phyloP scores from a whole-genome alignment of 352 stramenopile genomes.

The Globisporangium abappressorium region DNA sequence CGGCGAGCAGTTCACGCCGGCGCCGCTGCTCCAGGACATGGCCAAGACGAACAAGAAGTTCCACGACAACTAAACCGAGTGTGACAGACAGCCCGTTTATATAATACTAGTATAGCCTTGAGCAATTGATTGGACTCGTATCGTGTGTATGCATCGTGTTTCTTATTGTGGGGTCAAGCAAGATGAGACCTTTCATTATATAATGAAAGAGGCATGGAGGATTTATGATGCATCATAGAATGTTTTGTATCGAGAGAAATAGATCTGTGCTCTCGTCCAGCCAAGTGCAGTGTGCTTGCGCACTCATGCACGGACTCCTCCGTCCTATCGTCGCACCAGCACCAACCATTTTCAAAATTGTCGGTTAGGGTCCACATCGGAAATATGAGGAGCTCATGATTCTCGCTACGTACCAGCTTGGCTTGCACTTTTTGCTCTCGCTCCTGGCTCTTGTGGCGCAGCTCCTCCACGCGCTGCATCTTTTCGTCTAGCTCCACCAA shows the following conservation, averaged over 20 bases:
- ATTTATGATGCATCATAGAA: background rate
- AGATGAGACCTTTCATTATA: background rate
- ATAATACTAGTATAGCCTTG: slow-evolving; percentile 13
- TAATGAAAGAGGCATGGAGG: slow-evolving; percentile 1
- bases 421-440: slow-evolving; percentile 57
- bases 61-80: slow-evolving; percentile 66
- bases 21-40: slow-evolving; percentile 96
- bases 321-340: background rate
- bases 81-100: background rate
- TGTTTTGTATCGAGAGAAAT: background rate
- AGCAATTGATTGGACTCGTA: slow-evolving; percentile 1
- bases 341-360: background rate
- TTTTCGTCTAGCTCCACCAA: slow-evolving; percentile 73
- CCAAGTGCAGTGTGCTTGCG: background rate
- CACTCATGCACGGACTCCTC: slow-evolving; percentile 9
- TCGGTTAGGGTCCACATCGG: background rate
- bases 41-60: slow-evolving; percentile 98
- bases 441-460: slow-evolving; percentile 63
- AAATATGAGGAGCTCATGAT: too few relatives aligned
- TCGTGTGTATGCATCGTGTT: background rate
- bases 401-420: slow-evolving; percentile 29
- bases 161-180: background rate
- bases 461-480: slow-evolving; percentile 69
- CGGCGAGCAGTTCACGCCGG: slow-evolving; percentile 95
- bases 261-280: background rate